Base-by-base conservation (phyloP, 164 flowering plant species). In the Tinospora cordifolia region DNA sequence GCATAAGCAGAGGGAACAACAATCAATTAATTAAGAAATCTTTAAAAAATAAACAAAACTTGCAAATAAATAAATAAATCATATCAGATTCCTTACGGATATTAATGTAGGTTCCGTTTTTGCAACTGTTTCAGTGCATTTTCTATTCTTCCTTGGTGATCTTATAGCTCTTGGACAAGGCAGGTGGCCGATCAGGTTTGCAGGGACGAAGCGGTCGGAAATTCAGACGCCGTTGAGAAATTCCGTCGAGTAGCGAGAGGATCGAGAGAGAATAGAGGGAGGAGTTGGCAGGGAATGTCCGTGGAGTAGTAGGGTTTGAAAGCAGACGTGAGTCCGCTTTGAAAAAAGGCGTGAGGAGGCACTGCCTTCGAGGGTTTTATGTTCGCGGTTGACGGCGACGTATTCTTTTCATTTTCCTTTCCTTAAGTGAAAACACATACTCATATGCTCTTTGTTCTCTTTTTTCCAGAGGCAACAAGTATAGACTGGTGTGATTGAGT, bases 331-430 rank as follows among this genome's bases (percentile, higher is more conserved):
- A 54, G 60, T 54, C 60, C 10, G 24, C 24, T 54, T 54, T 19
- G 22, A 54, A 54, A 54, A 51, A 51, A 49, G 21, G 57, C 21
- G 59, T 17, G 59, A 51, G 59, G 59, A 51, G 59, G 59, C 59
- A 51, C 59, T 3, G 59, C 59, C 21, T 51, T 51, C 58, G n/a
- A 51, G 59, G 24, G 59, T 51, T 51, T 51, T 51, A 51, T n/a
- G n/a, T 51, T 51, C 24, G 60, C 24, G 47, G 47, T 44, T 44
- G 47, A 44, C 47, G 47, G 12, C 47, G 47, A 44, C 47, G 22
- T 19, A 54, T 19, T 30, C 36, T 30, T 30, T 30, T 30, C 36
- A 30, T 30, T 30, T 30, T 30, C 36, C 36, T 30, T 30, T 30
- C 36, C 36, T 30, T 4, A 30, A 30, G 3, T 30, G 36, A 30